These are phyloP conservation scores for Penicillium canariense DNA, from an alignment of 495 filamentous ascomycete species.

Conservation along the genomic window DNA sequence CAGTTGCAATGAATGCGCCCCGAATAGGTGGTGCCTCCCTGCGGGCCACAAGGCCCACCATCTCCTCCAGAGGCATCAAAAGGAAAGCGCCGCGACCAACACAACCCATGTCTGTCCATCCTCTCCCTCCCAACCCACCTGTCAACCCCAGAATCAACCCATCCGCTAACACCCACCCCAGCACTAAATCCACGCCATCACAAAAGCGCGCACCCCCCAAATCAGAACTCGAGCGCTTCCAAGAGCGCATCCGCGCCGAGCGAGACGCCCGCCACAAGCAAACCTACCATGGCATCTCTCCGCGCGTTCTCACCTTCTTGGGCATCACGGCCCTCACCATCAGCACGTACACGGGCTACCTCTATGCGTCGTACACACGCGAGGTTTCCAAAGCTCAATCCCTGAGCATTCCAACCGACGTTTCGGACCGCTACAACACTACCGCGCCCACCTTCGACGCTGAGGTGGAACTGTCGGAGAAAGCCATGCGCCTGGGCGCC, in stretches of 20 bases:
- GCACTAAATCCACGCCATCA: slow-evolving; percentile 4
- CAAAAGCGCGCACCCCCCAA: slow-evolving; percentile 10
- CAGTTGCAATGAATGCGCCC: slow-evolving; percentile 14
- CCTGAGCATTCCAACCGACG: slow-evolving; percentile 45
- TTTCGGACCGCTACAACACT: slow-evolving; percentile 55
- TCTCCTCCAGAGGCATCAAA: slow-evolving; percentile 15
- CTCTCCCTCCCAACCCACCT: background rate
- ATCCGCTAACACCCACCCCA: background rate
- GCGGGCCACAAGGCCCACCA: slow-evolving; percentile 5
- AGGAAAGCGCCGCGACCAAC: slow-evolving; percentile 19
- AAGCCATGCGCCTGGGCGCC: slow-evolving; percentile 58
- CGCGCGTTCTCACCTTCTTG: slow-evolving; percentile 37
- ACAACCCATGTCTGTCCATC: slow-evolving; percentile 16
- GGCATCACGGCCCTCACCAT: slow-evolving; percentile 47
- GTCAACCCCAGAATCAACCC: background rate
- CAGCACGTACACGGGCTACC: slow-evolving; percentile 51
- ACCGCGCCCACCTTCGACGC: slow-evolving; percentile 61
- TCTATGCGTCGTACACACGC: slow-evolving; percentile 47
- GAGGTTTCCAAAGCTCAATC: slow-evolving; percentile 37
- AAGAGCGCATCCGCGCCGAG: slow-evolving; percentile 8
- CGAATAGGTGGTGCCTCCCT: slow-evolving; percentile 12
- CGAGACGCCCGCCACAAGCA: slow-evolving; percentile 3
- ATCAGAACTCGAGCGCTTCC: slow-evolving; percentile 9
- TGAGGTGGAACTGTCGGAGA: slow-evolving; percentile 64
- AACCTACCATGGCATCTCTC: slow-evolving; percentile 28